These are phyloP conservation scores for Ophioceras dolichostomum DNA, from an alignment of 2,329 filamentous ascomycete species.

Conservation along the genomic window DNA sequence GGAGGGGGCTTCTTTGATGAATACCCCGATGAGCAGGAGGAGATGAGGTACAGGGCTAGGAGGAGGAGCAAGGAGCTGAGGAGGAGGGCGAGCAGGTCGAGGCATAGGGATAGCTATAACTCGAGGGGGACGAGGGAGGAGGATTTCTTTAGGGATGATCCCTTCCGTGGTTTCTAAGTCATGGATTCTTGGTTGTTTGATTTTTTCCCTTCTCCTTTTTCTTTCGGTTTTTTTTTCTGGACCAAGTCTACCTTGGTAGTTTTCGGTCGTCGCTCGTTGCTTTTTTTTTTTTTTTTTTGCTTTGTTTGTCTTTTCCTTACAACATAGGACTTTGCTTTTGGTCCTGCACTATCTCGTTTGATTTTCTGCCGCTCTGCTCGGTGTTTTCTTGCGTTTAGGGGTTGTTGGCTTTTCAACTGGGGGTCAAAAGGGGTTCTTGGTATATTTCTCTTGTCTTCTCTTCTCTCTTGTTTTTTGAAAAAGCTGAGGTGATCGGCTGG, in stretches of 20 bases:
- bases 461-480: too few relatives aligned
- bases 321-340: too few relatives aligned
- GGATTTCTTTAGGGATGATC: slow-evolving; percentile 45
- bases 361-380: too few relatives aligned
- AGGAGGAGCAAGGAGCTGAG: slow-evolving; percentile 43
- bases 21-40: slow-evolving; percentile 35
- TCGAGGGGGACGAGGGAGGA: slow-evolving; percentile 35
- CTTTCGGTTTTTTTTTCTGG: background rate
- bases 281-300: too few relatives aligned
- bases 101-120: slow-evolving; percentile 37
- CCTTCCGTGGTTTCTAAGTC: slow-evolving; percentile 46
- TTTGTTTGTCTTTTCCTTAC: too few relatives aligned
- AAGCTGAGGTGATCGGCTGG: too few relatives aligned
- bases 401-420: too few relatives aligned
- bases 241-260: background rate
- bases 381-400: too few relatives aligned
- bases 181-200: background rate
- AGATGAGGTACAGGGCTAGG: slow-evolving; percentile 32
- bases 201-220: background rate
- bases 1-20: slow-evolving; percentile 25
- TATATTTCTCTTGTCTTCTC: too few relatives aligned
- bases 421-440: too few relatives aligned
- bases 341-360: too few relatives aligned
- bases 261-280: too few relatives aligned
- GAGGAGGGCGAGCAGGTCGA: slow-evolving; percentile 38